Percentiles rank a stretch among this genome's conserved stretches.
Conservation (phyloP, 164 flowering plant genomes). For the Euptelea pleiosperma region DNA sequence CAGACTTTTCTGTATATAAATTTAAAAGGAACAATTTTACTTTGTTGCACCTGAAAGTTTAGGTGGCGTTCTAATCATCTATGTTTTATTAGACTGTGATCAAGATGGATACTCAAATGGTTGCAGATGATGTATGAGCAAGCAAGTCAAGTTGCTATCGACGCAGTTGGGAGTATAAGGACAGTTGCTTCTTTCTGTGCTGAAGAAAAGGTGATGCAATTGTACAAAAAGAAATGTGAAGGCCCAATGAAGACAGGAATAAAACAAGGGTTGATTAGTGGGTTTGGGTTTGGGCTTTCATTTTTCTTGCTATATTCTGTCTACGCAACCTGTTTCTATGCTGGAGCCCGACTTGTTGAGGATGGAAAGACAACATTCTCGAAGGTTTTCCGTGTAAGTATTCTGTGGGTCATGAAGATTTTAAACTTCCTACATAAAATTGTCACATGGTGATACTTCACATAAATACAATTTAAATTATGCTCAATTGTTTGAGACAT, state of each 20-base stretch:
- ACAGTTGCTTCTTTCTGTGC: slow-evolving; percentile 30
- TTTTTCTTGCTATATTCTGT: slow-evolving; percentile 21
- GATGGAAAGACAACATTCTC: slow-evolving; percentile 23
- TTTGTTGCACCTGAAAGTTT: not conserved
- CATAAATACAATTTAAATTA: not conserved
- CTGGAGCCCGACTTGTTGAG: slow-evolving; percentile 25
- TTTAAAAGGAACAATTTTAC: not conserved
- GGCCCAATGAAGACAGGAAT: slow-evolving; percentile 23
- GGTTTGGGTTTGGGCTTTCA: slow-evolving; percentile 23
- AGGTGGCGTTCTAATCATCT: too few relatives aligned
- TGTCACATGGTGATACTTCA: not conserved
- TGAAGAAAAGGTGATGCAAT: slow-evolving; percentile 27
- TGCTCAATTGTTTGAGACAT: not conserved
- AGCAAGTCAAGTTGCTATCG: slow-evolving; percentile 31
- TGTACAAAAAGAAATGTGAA: slow-evolving; percentile 26
- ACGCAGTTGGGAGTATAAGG: slow-evolving; percentile 28
- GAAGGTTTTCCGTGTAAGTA: slow-evolving; percentile 25
- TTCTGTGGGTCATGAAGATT: not conserved
- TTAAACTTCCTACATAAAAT: too few relatives aligned
- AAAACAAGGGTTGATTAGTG: slow-evolving; percentile 26
- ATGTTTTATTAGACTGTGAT: too few relatives aligned
- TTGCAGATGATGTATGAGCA: slow-evolving; percentile 25
- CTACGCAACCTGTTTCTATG: slow-evolving; percentile 28
- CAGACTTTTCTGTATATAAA: not conserved
- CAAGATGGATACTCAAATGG: not conserved